Conservation (phyloP, 352 stramenopile species). For the Pythium oligandrum region DNA sequence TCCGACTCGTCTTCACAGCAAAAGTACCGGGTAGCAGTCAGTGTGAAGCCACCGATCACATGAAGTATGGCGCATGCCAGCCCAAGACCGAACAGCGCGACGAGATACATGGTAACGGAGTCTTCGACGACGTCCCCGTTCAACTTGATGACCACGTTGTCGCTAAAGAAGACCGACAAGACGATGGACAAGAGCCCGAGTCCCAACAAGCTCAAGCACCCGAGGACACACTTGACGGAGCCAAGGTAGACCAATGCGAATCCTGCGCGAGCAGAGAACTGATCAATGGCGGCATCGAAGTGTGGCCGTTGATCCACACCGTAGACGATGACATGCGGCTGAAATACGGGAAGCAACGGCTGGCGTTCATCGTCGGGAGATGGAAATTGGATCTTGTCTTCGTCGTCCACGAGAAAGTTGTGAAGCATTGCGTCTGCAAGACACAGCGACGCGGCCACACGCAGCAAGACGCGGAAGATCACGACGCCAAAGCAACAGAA, state of each 20-base stretch:
- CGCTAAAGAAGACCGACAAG: slow-evolving; percentile 28
- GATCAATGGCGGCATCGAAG: slow-evolving; percentile 27
- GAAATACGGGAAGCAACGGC: slow-evolving; percentile 32
- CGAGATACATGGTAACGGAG: slow-evolving; percentile 4
- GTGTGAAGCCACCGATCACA: slow-evolving; percentile 30
- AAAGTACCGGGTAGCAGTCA: slow-evolving; percentile 50
- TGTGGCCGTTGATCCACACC: slow-evolving; percentile 9
- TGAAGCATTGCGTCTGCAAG: slow-evolving; percentile 39
- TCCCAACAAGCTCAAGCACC: slow-evolving; percentile 23
- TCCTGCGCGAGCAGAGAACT: slow-evolving; percentile 28
- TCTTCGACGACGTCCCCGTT: slow-evolving; percentile 14
- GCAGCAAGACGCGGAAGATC: slow-evolving; percentile 37
- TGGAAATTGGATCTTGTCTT: slow-evolving; percentile 28
- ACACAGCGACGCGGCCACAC: slow-evolving; percentile 31
- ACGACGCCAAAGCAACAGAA: slow-evolving; percentile 48
- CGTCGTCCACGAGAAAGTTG: slow-evolving; percentile 34
- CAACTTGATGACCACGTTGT: slow-evolving; percentile 18
- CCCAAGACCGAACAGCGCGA: slow-evolving; percentile 1
- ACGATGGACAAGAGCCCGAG: slow-evolving; percentile 24
- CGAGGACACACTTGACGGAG: slow-evolving; percentile 36
- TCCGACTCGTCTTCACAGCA: slow-evolving; percentile 20
- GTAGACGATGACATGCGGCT: slow-evolving; percentile 8
- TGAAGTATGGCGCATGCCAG: slow-evolving; percentile 14
- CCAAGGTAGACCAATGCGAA: slow-evolving; percentile 47
- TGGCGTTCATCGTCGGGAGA: slow-evolving; percentile 12